Conservation (phyloP, 1,284 basidiomycete species). For the Bjerkandera adusta region DNA sequence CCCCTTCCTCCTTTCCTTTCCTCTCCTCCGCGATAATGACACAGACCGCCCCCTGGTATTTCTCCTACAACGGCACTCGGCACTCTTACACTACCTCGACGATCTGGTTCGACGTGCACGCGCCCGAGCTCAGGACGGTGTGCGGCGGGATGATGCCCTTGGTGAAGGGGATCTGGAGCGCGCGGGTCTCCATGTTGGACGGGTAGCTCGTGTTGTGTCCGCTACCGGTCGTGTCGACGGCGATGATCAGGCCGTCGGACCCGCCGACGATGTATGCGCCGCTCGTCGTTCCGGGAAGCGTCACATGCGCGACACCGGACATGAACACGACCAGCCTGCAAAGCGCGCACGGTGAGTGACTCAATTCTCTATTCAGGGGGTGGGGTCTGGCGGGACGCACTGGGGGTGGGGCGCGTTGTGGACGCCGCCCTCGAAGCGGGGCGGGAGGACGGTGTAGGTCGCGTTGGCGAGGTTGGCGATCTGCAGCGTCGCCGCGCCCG, state of each 20-base stretch:
- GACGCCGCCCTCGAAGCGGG: constrained; percentile 21
- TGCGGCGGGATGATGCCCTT: constrained; percentile 13
- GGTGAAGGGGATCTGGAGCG: constrained; percentile 16
- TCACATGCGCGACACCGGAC: constrained; percentile 24
- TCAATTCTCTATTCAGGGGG: background rate
- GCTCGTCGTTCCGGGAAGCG: constrained; percentile 16
- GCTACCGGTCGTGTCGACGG: constrained; percentile 18
- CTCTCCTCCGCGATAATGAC: background rate
- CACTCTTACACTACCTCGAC: constrained; percentile 4
- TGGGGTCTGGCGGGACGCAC: constrained; percentile 15
- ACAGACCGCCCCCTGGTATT: background rate
- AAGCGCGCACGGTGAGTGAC: background rate
- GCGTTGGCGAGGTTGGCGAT: constrained; percentile 24
- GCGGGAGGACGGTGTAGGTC: constrained; percentile 25
- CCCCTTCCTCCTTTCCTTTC: background rate
- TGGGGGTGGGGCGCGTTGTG: constrained; percentile 25
- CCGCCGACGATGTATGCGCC: constrained; percentile 20
- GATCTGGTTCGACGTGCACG: constrained; percentile 9
- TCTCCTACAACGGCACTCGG: background rate
- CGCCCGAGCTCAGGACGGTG: constrained; percentile 9
- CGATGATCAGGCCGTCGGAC: constrained; percentile 21
- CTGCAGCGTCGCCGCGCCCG: constrained; percentile 21
- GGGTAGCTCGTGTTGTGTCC: constrained; percentile 20
- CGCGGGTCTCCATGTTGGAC: constrained; percentile 11
- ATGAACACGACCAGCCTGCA: constrained; percentile 23